Base-by-base conservation (phyloP, 768 basidiomycete species). In the Cystobasidium onofrii region DNA sequence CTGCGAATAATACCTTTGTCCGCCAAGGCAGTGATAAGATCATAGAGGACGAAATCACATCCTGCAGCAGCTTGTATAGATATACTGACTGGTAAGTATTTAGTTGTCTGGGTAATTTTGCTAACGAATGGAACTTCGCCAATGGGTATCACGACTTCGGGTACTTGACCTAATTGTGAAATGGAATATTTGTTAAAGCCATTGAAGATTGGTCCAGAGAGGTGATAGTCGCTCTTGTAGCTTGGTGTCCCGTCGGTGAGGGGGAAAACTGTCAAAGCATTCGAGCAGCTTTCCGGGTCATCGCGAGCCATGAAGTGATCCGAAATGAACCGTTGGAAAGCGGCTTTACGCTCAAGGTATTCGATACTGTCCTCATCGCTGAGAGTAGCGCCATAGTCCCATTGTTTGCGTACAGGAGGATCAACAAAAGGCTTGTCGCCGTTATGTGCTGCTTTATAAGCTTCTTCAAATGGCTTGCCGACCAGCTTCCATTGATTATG, bases 31-130 rank as follows among this genome's bases (percentile, higher is more conserved):
- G 75, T 76, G 20, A 76, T 77, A 15, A 80, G 74, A 62, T 80
- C 79, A 66, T 77, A 75, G 12, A 80, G 66, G 18, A 80, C 44
- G 50, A 78, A 79, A 46, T 80, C 80, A 74, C 80, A 80, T 18
- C 77, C 78, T 15, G 44, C 61, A 17, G 74, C 74, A 12, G 80
- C 80, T 64, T 65, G 76, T 33, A 80, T 75, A 34, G 67, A 62
- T 29, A 79, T 67, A 20, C 76, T 77, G 41, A 80, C 74, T n/a
- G 80, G 79, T n/a, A 79, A 52, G 57, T 78, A 79, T 63, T 80
- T 79, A 41, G 70, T 70, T 43, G 74, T 72, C n/a, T 76, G 74
- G 36, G 75, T 75, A 61, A 80, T 73, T 25, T 75, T 73, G 23
- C 73, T 75, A 44, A 76, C 67, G 74, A 78, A 80, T 3, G 77